These are phyloP conservation scores for Gamsiella multidivaricata DNA, from an alignment of 192 early-diverging fungal genomes.

Conservation along the genomic window DNA sequence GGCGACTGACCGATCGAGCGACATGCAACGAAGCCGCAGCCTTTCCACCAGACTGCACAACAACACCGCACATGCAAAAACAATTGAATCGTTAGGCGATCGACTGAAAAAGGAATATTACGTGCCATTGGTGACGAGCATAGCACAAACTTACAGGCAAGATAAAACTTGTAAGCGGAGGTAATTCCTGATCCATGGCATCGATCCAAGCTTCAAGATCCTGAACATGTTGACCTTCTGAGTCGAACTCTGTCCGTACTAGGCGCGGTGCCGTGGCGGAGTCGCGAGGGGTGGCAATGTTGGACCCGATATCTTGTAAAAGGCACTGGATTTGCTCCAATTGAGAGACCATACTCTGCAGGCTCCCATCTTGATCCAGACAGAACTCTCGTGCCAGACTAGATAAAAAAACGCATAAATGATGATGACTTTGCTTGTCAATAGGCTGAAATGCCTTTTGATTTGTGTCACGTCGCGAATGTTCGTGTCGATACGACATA, in stretches of 20 bases:
- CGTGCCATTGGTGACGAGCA: too few species aligned
- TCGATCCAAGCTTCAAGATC: constrained; percentile 90
- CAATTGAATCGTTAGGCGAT: too few species aligned
- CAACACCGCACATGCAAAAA: too few species aligned
- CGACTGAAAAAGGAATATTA: neutral
- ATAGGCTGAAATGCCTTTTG: neutral
- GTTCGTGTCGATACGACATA: constrained; percentile 23
- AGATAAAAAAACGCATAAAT: neutral
- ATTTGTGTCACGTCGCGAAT: neutral
- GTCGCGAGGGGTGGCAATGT: constrained; percentile 84
- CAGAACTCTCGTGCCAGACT: constrained; percentile 70
- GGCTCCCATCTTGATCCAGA: constrained; percentile 60
- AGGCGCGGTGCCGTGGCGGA: constrained; percentile 66
- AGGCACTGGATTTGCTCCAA: constrained; percentile 81
- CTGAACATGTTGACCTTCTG: constrained; percentile 66
- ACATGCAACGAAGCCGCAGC: constrained; percentile 84
- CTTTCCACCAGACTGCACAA: constrained; percentile 81
- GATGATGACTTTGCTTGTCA: neutral
- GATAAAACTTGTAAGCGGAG: constrained; percentile 86
- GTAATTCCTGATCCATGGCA: constrained; percentile 72
- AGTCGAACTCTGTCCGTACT: constrained; percentile 83
- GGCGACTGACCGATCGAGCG: constrained; percentile 80
- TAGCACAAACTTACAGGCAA: constrained; percentile 73
- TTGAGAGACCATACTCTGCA: constrained; percentile 63
- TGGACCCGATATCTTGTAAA: constrained; percentile 88